Evolutionary conservation across 2,329 filamentous ascomycete species (phyloP).

Genomic region (Beauveria sp.): DNA sequence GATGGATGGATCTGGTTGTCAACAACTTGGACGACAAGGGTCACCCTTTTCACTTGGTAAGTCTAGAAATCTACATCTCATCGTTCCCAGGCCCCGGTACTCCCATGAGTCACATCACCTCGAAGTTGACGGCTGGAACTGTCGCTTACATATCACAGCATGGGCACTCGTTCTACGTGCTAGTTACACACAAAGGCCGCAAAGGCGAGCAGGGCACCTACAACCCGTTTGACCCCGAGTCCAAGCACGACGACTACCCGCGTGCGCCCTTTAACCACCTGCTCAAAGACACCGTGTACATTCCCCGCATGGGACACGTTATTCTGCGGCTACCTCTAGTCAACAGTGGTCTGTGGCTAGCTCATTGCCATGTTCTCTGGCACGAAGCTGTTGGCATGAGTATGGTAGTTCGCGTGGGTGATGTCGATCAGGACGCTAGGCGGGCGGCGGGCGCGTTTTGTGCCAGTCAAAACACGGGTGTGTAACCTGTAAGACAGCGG

Average conservation of each 20-base stretch:
- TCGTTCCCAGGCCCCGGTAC: no score
- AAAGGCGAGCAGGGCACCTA: slow-evolving; percentile 11
- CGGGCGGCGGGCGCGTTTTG: background rate
- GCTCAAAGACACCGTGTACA: slow-evolving; percentile 27
- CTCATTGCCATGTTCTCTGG: slow-evolving; percentile 31
- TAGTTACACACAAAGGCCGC: slow-evolving; percentile 10
- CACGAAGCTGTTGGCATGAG: slow-evolving; percentile 34
- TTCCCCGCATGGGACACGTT: slow-evolving; percentile 28
- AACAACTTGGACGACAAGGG: slow-evolving; percentile 43
- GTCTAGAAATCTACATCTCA: background rate
- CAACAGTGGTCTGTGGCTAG: slow-evolving; percentile 30
- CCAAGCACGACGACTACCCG: slow-evolving; percentile 4
- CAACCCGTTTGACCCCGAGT: slow-evolving; percentile 9
- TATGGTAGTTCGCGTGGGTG: slow-evolving; percentile 22
- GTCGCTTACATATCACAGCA: slow-evolving; percentile 14
- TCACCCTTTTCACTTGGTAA: slow-evolving; percentile 42
- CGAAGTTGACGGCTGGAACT: no score
- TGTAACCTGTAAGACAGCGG: background rate
- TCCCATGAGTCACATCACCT: no score
- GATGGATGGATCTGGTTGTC: slow-evolving; percentile 39
- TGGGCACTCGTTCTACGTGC: slow-evolving; percentile 12
- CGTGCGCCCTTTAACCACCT: slow-evolving; percentile 18
- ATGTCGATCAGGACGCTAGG: background rate
- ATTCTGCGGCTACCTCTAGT: slow-evolving; percentile 27
- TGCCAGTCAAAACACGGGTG: background rate